Conservation (phyloP, 2,329 filamentous ascomycete species). For the Ceratocystis cubensis region DNA sequence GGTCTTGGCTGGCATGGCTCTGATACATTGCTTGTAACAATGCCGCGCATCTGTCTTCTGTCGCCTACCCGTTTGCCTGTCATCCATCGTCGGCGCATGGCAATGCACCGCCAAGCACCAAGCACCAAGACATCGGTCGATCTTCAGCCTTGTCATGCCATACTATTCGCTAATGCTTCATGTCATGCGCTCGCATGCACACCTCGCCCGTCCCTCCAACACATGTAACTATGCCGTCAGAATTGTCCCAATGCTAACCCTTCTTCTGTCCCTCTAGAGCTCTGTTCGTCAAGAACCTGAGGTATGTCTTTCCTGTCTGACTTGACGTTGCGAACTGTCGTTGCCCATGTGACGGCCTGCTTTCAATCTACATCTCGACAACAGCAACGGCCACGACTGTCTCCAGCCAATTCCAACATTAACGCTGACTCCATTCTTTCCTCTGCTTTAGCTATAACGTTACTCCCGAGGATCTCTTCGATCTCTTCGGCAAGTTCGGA, state of each 20-base stretch:
- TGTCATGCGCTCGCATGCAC: neutral
- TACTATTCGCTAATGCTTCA: neutral
- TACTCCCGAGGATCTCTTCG: slow-evolving; percentile 92
- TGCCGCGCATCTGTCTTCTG: slow-evolving; percentile 7
- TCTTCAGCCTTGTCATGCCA: slow-evolving; percentile 1
- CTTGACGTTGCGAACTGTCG: neutral
- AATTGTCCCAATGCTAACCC: slow-evolving; percentile 12
- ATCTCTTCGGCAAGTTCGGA: slow-evolving; percentile 96
- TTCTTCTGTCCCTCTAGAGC: slow-evolving; percentile 46
- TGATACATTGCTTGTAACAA: slow-evolving; percentile 13
- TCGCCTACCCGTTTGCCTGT: neutral
- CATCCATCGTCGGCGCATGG: neutral
- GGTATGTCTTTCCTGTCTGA: slow-evolving; percentile 40
- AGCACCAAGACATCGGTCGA: neutral
- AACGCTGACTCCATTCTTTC: neutral
- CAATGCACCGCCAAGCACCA: neutral
- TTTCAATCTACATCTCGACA: neutral
- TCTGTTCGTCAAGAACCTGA: slow-evolving; percentile 99
- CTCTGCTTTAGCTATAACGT: slow-evolving; percentile 74
- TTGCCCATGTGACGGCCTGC: neutral
- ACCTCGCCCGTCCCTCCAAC: neutral
- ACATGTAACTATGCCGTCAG: neutral
- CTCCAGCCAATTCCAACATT: neutral
- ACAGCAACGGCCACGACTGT: neutral
- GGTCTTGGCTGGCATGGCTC: neutral